Conservation (phyloP, 164 flowering plant species). For the Nymphaea thermarum region DNA sequence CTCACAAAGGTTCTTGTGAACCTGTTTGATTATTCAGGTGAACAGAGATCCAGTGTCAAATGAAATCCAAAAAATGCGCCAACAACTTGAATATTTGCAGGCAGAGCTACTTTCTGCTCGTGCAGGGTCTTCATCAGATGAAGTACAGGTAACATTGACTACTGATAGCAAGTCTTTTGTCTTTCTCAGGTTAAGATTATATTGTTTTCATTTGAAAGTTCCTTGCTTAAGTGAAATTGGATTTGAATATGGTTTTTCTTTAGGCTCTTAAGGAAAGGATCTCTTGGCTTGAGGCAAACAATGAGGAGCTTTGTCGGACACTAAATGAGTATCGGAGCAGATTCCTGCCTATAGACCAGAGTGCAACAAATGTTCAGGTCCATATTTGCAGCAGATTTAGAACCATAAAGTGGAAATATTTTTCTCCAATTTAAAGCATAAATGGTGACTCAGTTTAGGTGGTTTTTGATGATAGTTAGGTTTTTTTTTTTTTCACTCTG, state of each 20-base stretch:
- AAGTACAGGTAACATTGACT: slow-evolving; percentile 53
- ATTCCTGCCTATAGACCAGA: slow-evolving; percentile 30
- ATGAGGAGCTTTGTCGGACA: slow-evolving; percentile 76
- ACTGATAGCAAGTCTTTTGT: background rate
- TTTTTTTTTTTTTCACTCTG: no score
- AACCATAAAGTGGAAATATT: no score
- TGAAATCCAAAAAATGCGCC: slow-evolving; percentile 92
- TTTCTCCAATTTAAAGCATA: no score
- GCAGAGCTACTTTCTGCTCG: slow-evolving; percentile 83
- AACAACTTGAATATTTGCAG: slow-evolving; percentile 84
- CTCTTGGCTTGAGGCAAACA: slow-evolving; percentile 90
- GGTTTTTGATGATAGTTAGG: no score
- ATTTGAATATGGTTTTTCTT: background rate
- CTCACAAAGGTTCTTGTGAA: slow-evolving; percentile 1
- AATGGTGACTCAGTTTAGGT: no score
- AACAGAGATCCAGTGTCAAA: slow-evolving; percentile 89
- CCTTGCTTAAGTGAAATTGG: background rate
- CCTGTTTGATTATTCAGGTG: slow-evolving; percentile 33
- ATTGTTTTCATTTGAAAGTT: background rate
- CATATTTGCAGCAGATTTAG: background rate
- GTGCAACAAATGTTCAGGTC: slow-evolving; percentile 49
- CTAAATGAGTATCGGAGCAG: slow-evolving; percentile 67
- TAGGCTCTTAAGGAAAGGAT: slow-evolving; percentile 84
- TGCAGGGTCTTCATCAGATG: slow-evolving; percentile 51
- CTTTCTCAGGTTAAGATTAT: background rate